These are phyloP conservation scores for Fusarium chlamydosporum DNA, from an alignment of 2,329 filamentous ascomycete genomes.

Conservation along the genomic window DNA sequence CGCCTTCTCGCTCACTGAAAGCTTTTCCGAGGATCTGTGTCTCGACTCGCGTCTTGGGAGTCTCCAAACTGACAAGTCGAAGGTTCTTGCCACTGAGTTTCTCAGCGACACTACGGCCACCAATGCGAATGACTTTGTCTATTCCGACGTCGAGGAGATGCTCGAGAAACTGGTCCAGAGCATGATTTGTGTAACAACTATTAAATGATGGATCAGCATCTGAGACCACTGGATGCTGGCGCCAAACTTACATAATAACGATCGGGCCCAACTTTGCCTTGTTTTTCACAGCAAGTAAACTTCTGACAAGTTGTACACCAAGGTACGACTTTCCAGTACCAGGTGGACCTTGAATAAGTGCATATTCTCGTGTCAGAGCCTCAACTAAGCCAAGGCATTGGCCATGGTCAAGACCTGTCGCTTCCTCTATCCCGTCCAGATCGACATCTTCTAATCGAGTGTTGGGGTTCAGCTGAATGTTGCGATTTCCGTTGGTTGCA, in stretches of 20 bases:
- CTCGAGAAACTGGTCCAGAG: conserved; percentile 68
- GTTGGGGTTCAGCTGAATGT: conserved; percentile 12
- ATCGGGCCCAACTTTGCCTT: conserved; percentile 62
- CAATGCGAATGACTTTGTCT: conserved; percentile 70
- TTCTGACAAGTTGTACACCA: conserved; percentile 69
- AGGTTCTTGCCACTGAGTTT: conserved; percentile 21
- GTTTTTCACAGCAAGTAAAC: conserved; percentile 61
- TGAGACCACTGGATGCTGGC: accelerated
- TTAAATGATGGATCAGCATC: conserved; percentile 4
- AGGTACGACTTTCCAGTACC: conserved; percentile 77
- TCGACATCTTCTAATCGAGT: background rate
- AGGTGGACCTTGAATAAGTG: conserved; percentile 77
- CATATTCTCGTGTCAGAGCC: conserved; percentile 66
- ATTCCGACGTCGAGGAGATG: conserved; percentile 65
- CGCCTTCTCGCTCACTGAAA: background rate
- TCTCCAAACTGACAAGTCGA: conserved; percentile 13
- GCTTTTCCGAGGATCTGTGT: background rate
- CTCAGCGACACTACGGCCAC: conserved; percentile 49
- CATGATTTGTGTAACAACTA: conserved; percentile 65
- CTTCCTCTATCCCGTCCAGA: background rate
- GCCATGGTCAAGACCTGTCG: conserved; percentile 65
- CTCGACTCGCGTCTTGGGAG: conserved; percentile 12
- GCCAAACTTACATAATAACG: conserved; percentile 49
- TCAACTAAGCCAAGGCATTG: conserved; percentile 66
- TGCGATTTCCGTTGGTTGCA: conserved; percentile 22